Conservation (phyloP, 306 rosid species). For the Vachellia pachyceras region DNA sequence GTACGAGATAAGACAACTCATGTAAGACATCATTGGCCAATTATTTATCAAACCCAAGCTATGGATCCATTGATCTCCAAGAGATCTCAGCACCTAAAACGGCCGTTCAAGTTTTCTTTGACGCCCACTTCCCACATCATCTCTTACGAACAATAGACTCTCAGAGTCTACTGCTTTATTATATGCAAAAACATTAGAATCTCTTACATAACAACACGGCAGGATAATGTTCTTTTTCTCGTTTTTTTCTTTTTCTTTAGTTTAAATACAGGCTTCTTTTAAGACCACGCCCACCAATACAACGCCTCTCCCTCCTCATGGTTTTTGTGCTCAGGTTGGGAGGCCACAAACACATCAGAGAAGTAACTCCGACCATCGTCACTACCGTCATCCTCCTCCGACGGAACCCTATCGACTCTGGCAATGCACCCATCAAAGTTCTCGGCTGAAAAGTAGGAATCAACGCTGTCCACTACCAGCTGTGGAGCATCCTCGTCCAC, state of each 20-base stretch:
- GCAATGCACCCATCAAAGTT: slow-evolving; percentile 57
- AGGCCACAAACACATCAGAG: slow-evolving; percentile 59
- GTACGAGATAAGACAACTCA: slow-evolving; percentile 33
- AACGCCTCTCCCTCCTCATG: slow-evolving; percentile 63
- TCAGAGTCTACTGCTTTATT: slow-evolving; percentile 25
- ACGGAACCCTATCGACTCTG: slow-evolving; percentile 47
- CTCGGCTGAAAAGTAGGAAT: slow-evolving; percentile 72
- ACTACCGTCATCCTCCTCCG: slow-evolving; percentile 72
- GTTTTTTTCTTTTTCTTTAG: not conserved
- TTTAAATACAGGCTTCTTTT: not conserved
- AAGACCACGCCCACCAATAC: slow-evolving; percentile 83
- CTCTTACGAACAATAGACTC: not conserved
- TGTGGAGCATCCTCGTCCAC: slow-evolving; percentile 76
- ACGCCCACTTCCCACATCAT: slow-evolving; percentile 14
- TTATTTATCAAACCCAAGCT: slow-evolving; percentile 40
- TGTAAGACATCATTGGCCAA: slow-evolving; percentile 40
- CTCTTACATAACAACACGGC: not conserved
- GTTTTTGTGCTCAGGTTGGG: slow-evolving; percentile 51
- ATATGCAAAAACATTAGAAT: slow-evolving; percentile 25
- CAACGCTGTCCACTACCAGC: slow-evolving; percentile 78
- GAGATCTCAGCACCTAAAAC: slow-evolving; percentile 28
- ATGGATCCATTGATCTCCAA: slow-evolving; percentile 9
- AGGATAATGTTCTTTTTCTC: not conserved
- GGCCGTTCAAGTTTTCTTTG: slow-evolving; percentile 31
- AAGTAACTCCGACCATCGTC: slow-evolving; percentile 72